Evolutionary conservation across 768 basidiomycete genomes (phyloP), one percentile per base, ranked within the genome.

Genomic region (Termitomyces sp.): DNA sequence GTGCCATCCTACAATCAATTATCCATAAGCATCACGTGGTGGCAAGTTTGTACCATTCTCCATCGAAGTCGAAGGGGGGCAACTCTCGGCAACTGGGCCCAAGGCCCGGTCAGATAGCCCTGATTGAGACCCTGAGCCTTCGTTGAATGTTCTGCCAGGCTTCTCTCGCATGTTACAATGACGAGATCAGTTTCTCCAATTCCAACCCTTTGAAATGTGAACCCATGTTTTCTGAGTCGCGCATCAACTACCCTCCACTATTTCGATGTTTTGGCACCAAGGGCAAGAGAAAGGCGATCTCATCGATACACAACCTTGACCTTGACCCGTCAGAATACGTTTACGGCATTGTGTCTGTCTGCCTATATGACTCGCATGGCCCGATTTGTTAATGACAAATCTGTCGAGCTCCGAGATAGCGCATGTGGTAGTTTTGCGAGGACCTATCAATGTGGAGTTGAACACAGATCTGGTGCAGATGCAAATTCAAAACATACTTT

Each of bases 1-100:
- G 24, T 38, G 49, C 37, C 49, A 15, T n/a, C 12, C 34, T 34
- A 34, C 34, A 12, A 12, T 4, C 12, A 9, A 32, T 1, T 9
- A 34, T 34, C 34, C 5, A 32, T 30, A 30, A 53, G 2, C 12
- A 37, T 59, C 58, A 59, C 58, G 58, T 59, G 58, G 22, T 9
- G 34, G 47, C 35, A 37, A 17, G 34, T 34, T 34, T 12, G 34
- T 34, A 32, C 28, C 30, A 32, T 32, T 9, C 30, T 2, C 34
- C 51, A 19, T 32, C 41, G 10, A 38, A 48, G 9, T 32, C 19
- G 32, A 34, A 51, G 37, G 22, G 21, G 21, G 30, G 5, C 34
- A 34, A 34, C 34, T 34, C 34, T 8, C 4, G n/a, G 45, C 28
- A 30, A 3, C 34, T 26, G 14, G 35, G 45, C 24, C 49, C 21